These are phyloP conservation scores for Colletotrichum falcatum DNA, from an alignment of 2,329 filamentous ascomycete genomes.

Conservation along the genomic window DNA sequence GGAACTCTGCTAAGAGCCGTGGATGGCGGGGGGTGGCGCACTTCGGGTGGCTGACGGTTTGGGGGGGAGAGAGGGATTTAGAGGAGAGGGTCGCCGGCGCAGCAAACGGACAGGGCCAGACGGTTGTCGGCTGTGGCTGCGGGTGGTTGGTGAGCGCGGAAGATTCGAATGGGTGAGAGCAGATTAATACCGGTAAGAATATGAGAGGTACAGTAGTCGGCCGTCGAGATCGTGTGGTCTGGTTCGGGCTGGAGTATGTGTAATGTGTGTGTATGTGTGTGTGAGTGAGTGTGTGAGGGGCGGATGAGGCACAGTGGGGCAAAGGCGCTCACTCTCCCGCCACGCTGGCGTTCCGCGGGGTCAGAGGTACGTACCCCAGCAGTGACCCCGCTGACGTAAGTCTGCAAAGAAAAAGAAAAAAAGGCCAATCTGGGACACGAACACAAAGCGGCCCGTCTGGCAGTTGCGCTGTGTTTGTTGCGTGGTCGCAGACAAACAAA, in stretches of 20 bases:
- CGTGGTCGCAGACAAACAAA: neutral
- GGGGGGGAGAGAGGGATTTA: conserved; percentile 35
- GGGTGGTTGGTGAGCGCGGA: no score
- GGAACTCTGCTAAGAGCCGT: no score
- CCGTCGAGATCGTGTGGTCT: conserved; percentile 18
- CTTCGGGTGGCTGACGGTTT: conserved; percentile 17
- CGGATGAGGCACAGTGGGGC: conserved; percentile 33
- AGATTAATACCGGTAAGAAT: conserved; percentile 1
- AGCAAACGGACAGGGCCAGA: neutral
- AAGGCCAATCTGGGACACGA: no score
- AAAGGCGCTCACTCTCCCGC: conserved; percentile 12
- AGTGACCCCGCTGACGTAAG: conserved; percentile 37
- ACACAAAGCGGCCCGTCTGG: no score
- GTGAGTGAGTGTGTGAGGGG: conserved; percentile 27
- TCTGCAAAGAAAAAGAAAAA: neutral
- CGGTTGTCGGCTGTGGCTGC: neutral
- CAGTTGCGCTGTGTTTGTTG: no score
- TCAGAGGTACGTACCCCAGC: conserved; percentile 2
- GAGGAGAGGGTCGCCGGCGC: neutral
- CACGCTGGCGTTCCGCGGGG: conserved; percentile 31
- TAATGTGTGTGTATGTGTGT: no score
- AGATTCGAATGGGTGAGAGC: neutral
- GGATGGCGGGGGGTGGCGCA: neutral
- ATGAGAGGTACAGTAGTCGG: neutral
- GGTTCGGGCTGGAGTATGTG: conserved; percentile 35